phyloP scores from a whole-genome alignment of 495 filamentous ascomycete species.

The Aspergillus sparsus region DNA sequence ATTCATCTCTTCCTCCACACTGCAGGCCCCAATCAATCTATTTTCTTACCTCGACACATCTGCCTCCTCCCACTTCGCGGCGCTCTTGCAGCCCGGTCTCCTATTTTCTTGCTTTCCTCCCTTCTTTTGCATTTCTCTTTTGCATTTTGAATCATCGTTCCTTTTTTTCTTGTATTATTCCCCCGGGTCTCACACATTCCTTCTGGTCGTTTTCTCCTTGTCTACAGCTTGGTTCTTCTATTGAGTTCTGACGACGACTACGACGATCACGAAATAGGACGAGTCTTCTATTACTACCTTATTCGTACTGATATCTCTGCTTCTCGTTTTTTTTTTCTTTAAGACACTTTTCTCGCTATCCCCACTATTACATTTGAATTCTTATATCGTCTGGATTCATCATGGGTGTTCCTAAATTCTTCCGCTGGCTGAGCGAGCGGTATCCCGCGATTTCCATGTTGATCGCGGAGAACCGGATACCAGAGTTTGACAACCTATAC shows the following conservation, averaged over 20 bases:
- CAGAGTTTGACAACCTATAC: conserved; percentile 98
- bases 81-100: conserved; percentile 7
- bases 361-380: conserved; percentile 8
- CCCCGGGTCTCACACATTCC: conserved; percentile 14
- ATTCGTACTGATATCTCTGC: too few relatives aligned
- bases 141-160: conserved; percentile 20
- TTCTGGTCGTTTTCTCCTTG: conserved; percentile 19
- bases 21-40: not conserved
- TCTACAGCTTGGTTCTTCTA: conserved; percentile 23
- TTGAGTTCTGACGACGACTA: conserved; percentile 25
- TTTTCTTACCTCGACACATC: not conserved
- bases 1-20: conserved; percentile 13
- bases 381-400: conserved; percentile 26
- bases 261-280: conserved; percentile 25
- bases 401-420: conserved; percentile 95
- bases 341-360: not conserved
- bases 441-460: conserved; percentile 99
- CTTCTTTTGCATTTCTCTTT: conserved; percentile 13
- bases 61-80: not conserved
- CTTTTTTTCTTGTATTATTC: conserved; percentile 19
- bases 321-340: not conserved
- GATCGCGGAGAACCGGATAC: conserved; percentile 98
- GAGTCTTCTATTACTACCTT: not conserved
- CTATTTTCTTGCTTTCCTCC: conserved; percentile 14
- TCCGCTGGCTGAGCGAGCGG: conserved; percentile 95